Evolutionary conservation across 1,139 yeast genomes (phyloP).

Genomic region (Kazachstania sp.): DNA sequence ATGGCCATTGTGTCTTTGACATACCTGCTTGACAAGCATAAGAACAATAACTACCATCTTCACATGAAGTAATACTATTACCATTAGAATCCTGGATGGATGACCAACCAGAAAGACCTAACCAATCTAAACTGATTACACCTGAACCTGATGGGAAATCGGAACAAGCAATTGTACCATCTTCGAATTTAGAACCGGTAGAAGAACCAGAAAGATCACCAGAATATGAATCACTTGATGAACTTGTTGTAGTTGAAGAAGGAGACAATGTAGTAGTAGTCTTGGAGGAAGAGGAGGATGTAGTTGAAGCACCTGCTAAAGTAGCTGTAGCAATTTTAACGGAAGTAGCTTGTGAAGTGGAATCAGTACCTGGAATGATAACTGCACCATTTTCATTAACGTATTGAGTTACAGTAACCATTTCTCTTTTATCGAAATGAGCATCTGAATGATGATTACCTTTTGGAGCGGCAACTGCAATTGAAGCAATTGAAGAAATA

Average conservation of each 20-base stretch:
- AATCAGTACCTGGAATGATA: constrained; percentile 22
- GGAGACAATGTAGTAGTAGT: constrained; percentile 17
- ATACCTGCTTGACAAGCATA: constrained; percentile 95
- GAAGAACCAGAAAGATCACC: constrained; percentile 9
- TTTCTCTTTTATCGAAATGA: constrained; percentile 43
- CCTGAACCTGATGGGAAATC: constrained; percentile 81
- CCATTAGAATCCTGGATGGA: constrained; percentile 62
- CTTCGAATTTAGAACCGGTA: constrained; percentile 47
- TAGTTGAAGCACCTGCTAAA: constrained; percentile 2
- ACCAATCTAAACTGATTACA: constrained; percentile 74
- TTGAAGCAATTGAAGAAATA: constrained; percentile 9
- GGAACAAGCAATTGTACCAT: constrained; percentile 71
- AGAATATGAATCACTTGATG: constrained; percentile 25
- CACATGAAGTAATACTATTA: constrained; percentile 56
- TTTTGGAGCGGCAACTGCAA: constrained; percentile 19
- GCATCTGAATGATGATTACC: constrained; percentile 32
- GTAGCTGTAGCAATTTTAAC: constrained; percentile 15
- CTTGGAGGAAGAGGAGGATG: constrained; percentile 9
- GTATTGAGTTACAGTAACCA: constrained; percentile 45
- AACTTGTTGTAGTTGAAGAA: constrained; percentile 34
- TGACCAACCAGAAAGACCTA: constrained; percentile 87
- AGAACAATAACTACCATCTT: constrained; percentile 90
- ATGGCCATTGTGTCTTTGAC: constrained; percentile 97
- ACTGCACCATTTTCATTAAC: constrained; percentile 36
- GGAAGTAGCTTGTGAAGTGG: constrained; percentile 21